Evolutionary conservation across 371 early-diverging fungal genomes (phyloP).

Genomic region (Syncephalastrum monosporum): DNA sequence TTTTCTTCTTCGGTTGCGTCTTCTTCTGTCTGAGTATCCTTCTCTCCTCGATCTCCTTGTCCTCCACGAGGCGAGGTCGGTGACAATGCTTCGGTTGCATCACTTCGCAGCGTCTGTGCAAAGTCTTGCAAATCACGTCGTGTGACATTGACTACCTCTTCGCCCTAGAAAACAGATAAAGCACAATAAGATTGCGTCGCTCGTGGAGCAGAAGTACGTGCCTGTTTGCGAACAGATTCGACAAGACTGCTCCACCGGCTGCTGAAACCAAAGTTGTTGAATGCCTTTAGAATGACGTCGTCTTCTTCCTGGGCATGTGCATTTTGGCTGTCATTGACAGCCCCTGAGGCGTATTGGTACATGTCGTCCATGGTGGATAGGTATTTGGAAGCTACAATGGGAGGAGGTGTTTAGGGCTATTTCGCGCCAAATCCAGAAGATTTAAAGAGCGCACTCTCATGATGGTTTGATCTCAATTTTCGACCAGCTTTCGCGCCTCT

Average conservation of each 20-base stretch:
- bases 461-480: too few relatives aligned
- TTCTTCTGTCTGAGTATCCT: neutral
- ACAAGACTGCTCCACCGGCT: conserved; percentile 35
- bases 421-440: too few relatives aligned
- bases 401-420: too few relatives aligned
- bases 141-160: conserved; percentile 47
- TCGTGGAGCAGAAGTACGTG: neutral
- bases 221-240: conserved; percentile 48
- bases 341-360: conserved; percentile 39
- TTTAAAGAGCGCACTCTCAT: too few relatives aligned
- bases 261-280: conserved; percentile 44
- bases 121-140: conserved; percentile 47
- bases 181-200: neutral
- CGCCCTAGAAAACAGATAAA: conserved; percentile 26
- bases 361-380: conserved; percentile 30
- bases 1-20: neutral
- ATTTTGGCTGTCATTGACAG: conserved; percentile 23
- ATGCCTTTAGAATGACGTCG: conserved; percentile 44
- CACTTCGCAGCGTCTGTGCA: conserved; percentile 42
- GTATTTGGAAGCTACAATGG: too few relatives aligned
- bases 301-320: conserved; percentile 27
- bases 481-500: too few relatives aligned
- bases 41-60: conserved; percentile 12
- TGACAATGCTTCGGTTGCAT: conserved; percentile 25
- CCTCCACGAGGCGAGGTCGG: conserved; percentile 9